A percentile compares a stretch with the other conserved stretches of the same genome.
Evolutionary conservation across 768 basidiomycete species (phyloP).

Genomic region (Kondoa subrosea): DNA sequence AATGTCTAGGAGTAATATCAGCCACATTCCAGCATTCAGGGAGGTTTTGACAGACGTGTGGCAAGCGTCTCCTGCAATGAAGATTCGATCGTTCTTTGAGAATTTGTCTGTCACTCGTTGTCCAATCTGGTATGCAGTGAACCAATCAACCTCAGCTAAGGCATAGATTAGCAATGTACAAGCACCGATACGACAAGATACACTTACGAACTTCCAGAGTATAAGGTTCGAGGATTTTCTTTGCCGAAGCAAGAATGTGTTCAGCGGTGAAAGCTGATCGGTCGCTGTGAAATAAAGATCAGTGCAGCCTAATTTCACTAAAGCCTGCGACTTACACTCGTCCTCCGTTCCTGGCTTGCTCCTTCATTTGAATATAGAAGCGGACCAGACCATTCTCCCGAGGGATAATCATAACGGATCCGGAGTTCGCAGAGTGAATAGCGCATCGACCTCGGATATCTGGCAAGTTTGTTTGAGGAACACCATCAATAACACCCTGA

Average conservation of each 20-base stretch:
- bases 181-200: slow-evolving; percentile 26
- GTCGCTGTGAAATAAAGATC: slow-evolving; percentile 44
- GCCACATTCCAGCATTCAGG: not conserved
- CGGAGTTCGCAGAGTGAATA: slow-evolving; percentile 44
- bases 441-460: slow-evolving; percentile 51
- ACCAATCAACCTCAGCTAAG: slow-evolving; percentile 47
- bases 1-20: slow-evolving; percentile 19
- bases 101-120: slow-evolving; percentile 55
- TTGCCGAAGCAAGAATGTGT: slow-evolving; percentile 8
- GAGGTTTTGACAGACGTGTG: slow-evolving; percentile 47
- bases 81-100: slow-evolving; percentile 47
- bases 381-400: slow-evolving; percentile 42
- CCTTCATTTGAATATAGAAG: slow-evolving; percentile 52
- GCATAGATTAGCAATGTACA: slow-evolving; percentile 31
- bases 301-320: slow-evolving; percentile 40
- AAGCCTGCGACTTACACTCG: slow-evolving; percentile 12
- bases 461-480: slow-evolving; percentile 58
- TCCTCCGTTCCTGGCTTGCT: slow-evolving; percentile 30
- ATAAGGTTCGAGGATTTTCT: slow-evolving; percentile 16
- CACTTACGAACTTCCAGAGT: slow-evolving; percentile 22
- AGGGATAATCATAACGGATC: slow-evolving; percentile 58
- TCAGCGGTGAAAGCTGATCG: slow-evolving; percentile 33
- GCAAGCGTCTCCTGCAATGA: slow-evolving; percentile 62
- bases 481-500: slow-evolving; percentile 25
- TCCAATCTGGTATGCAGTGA: slow-evolving; percentile 58